Percentiles rank a stretch among this genome's conserved stretches.
phyloP scores from a whole-genome alignment of 495 filamentous ascomycete species.

The Aspergillus biplanus region DNA sequence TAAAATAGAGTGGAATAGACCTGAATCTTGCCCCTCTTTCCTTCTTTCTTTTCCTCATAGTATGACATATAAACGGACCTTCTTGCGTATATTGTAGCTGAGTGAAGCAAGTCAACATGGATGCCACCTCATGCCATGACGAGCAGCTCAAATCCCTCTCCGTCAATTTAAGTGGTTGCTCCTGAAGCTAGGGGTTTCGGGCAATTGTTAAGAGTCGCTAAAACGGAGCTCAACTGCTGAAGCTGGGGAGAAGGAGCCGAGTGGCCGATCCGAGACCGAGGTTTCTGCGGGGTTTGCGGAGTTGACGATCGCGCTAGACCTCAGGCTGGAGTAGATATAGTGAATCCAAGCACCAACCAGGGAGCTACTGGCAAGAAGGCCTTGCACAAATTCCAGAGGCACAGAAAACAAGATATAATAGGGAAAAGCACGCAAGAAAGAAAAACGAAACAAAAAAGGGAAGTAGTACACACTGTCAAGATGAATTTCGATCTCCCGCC shows the following conservation, averaged over 20 bases:
- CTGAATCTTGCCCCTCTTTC: not conserved
- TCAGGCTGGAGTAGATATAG: not conserved
- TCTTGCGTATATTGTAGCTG: too few species aligned
- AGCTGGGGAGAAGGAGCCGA: conserved; percentile 5
- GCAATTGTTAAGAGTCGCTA: too few species aligned
- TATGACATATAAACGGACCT: too few species aligned
- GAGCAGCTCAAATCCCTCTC: too few species aligned
- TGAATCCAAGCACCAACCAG: not conserved
- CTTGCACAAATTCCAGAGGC: not conserved
- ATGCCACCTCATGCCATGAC: too few species aligned
- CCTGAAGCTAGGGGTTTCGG: too few species aligned
- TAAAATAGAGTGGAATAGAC: not conserved
- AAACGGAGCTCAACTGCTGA: not conserved
- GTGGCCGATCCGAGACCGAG: conserved; percentile 13
- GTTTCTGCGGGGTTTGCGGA: conserved; percentile 6
- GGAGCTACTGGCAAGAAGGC: not conserved
- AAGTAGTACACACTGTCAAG: conserved; percentile 10
- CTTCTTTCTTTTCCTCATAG: too few species aligned
- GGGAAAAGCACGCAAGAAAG: not conserved
- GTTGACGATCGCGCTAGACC: not conserved
- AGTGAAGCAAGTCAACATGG: too few species aligned
- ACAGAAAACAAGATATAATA: not conserved
- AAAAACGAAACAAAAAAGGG: not conserved
- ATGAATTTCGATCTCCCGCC: conserved; percentile 62
- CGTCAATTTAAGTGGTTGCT: too few species aligned